phyloP scores from a whole-genome alignment of 2,329 filamentous ascomycete genomes.

The Hypoxylon sp. region DNA sequence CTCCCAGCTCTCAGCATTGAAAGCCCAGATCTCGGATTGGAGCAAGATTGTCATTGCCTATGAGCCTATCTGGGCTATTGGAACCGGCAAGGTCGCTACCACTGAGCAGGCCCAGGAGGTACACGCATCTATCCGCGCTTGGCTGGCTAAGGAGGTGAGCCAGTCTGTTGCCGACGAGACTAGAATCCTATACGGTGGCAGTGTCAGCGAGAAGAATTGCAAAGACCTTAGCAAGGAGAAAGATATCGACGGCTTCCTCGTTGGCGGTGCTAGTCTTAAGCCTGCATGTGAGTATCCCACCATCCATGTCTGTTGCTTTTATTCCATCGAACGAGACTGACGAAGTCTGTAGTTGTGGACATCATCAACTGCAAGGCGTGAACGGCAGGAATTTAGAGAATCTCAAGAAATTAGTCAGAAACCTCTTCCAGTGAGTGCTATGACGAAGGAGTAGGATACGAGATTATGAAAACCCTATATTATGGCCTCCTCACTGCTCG shows the following conservation, averaged over 20 bases:
- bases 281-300: constrained; percentile 80
- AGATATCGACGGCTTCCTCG: constrained; percentile 98
- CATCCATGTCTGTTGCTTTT: neutral
- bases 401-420: constrained; percentile 1
- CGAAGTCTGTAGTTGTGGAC: constrained; percentile 64
- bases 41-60: constrained; percentile 96
- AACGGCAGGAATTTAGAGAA: constrained; percentile 38
- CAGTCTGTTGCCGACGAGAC: constrained; percentile 85
- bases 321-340: constrained; percentile 23
- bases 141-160: constrained; percentile 84
- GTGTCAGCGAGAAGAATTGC: constrained; percentile 98
- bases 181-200: constrained; percentile 95
- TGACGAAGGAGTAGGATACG: constrained; percentile 3
- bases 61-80: constrained; percentile 97
- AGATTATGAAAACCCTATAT: constrained; percentile 20
- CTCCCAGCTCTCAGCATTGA: constrained; percentile 85
- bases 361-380: constrained; percentile 72
- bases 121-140: constrained; percentile 90
- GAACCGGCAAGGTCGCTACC: constrained; percentile 93
- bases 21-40: constrained; percentile 86
- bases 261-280: constrained; percentile 96
- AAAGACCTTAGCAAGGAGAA: constrained; percentile 89
- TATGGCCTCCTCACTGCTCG: constrained; percentile 9
- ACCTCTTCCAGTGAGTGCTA: constrained; percentile 17
- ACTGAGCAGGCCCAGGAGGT: constrained; percentile 94